Base-by-base conservation (phyloP, 805 yeast genomes). In the Pichia gijzeniarum region DNA sequence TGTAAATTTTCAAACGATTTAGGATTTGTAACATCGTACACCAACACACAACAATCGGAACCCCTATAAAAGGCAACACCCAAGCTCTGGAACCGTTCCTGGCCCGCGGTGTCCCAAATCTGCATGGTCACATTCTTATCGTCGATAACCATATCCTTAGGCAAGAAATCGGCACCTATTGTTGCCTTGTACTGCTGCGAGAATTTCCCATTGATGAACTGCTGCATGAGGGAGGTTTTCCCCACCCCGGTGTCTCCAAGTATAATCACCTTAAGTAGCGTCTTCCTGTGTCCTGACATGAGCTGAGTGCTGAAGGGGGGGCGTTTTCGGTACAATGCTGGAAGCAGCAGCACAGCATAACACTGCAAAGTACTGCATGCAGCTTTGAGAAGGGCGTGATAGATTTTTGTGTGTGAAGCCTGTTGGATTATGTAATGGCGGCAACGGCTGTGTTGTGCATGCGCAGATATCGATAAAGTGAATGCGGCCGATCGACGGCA, bases 71-170 rank as follows among this genome's bases (percentile, higher is more conserved):
- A 91, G 0, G 98, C 98, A 37, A 91, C 97, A 14, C 98, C 98
- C 50, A 91, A 72, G 48, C 95, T 83, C 68, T 93, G 98, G 74
- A 91, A 91, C 58, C 99, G 76, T 67, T 91, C 99, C 70, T 91
- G 99, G 32, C 99, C 99, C 7, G 98, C 98, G 36, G 99, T 91
- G 62, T 91, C 99, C 99, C 99, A 91, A 45, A 93, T 84, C 67
- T 85, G 91, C 74, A 84, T 73, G 19, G 87, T 80, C 8, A 83
- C 89, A 52, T 77, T 76, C 57, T 83, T 84, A 64, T 84, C 93
- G 63, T 93, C 98, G 48, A 93, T 77, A 22, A 74, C 70, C 48
- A 91, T 78, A 58, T 91, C 98, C 64, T 90, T 91, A 33, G 97
- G 91, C 52, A 89, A 74, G 62, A 91, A 91, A 64, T 93, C 98